These are phyloP conservation scores for Linanthus parryae DNA, from an alignment of 148 eudicot genomes.

Conservation along the genomic window DNA sequence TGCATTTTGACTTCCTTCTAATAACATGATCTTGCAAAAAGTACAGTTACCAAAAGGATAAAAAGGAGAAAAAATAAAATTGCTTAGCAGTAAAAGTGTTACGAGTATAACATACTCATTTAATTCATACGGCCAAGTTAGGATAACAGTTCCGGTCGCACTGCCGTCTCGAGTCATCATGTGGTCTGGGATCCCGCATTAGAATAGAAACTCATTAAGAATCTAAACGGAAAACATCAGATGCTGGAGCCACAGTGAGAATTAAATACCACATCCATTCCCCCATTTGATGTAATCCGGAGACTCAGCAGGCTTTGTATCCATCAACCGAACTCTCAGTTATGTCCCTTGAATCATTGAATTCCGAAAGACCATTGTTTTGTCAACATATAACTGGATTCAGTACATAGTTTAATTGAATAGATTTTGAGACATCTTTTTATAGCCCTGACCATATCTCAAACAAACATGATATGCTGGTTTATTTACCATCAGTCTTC, in stretches of 20 bases:
- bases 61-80: too few relatives aligned
- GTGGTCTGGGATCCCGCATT: conserved; percentile 74
- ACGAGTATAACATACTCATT: too few relatives aligned
- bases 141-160: conserved; percentile 64
- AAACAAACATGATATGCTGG: too few relatives aligned
- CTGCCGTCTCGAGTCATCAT: conserved; percentile 70
- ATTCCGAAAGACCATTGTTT: conserved; percentile 98
- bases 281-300: conserved; percentile 99
- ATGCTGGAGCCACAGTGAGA: conserved; percentile 7
- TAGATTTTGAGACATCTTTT: too few relatives aligned
- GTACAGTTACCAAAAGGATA: too few relatives aligned
- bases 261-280: conserved; percentile 81
- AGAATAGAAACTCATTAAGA: background rate
- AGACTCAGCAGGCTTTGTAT: conserved; percentile 99
- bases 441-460: too few relatives aligned
- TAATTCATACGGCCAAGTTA: conserved; percentile 42
- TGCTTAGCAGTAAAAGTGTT: too few relatives aligned
- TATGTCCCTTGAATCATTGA: conserved; percentile 94
- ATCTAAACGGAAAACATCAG: background rate
- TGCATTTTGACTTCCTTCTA: too few relatives aligned
- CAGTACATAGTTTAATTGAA: too few relatives aligned
- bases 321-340: conserved; percentile 93
- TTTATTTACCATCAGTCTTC: too few relatives aligned
- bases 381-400: conserved; percentile 15
- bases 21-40: too few relatives aligned